Percentiles rank a stretch among this genome's conserved stretches.
phyloP scores from a whole-genome alignment of 208 protist species.

The Hexamita inflata region DNA sequence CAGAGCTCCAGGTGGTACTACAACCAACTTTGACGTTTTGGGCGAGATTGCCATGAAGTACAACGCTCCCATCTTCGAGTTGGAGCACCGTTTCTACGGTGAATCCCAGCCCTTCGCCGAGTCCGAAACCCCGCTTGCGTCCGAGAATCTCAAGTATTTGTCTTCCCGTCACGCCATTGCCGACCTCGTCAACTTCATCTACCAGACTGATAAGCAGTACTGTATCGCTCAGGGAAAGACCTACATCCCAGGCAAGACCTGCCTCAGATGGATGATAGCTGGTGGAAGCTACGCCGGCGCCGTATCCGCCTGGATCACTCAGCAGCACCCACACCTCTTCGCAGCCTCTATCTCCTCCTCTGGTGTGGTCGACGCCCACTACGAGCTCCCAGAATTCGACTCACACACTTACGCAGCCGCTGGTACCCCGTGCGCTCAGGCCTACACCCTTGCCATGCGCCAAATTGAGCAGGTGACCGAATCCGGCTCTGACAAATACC shows the following conservation, averaged over 20 bases:
- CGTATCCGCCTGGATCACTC: not conserved
- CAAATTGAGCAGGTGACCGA: too few relatives aligned
- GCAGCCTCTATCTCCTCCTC: not conserved
- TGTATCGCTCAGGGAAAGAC: not conserved
- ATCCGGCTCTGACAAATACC: not conserved
- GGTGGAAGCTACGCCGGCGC: constrained; percentile 15
- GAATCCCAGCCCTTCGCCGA: not conserved
- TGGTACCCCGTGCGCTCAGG: not conserved
- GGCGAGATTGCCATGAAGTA: constrained; percentile 1
- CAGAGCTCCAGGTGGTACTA: not conserved
- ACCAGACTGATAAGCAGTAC: not conserved
- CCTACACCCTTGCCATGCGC: not conserved
- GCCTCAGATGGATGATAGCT: constrained; percentile 17
- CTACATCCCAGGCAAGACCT: not conserved
- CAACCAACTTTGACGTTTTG: not conserved
- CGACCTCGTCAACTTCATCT: constrained; percentile 3
- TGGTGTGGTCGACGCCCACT: constrained; percentile 2
- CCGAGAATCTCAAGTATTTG: not conserved
- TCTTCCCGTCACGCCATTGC: not conserved
- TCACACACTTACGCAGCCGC: not conserved
- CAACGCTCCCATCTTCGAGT: not conserved
- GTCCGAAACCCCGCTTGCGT: too few relatives aligned
- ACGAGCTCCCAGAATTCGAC: constrained; percentile 20
- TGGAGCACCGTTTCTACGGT: constrained; percentile 27
- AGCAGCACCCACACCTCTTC: not conserved